Evolutionary conservation across 1,139 yeast genomes (phyloP), one percentile per base, ranked within the genome.

Genomic region (Candida buenavistaensis): DNA sequence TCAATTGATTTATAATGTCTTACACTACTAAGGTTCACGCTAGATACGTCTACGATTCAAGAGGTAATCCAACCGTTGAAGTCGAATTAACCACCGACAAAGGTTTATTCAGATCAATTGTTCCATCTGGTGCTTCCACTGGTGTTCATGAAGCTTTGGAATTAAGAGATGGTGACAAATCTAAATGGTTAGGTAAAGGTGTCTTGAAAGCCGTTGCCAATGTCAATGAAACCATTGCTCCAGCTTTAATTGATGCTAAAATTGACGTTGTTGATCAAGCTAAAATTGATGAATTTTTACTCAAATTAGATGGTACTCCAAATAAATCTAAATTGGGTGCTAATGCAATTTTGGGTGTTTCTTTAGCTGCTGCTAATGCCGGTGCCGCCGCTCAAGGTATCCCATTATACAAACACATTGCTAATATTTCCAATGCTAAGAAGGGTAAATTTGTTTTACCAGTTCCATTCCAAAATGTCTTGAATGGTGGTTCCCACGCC

Each of bases 401-500:
- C 44, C 95, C 96, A 64, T 79, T 88, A 60, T 89, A 87, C 80
- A 68, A 76, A 60, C 95, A 89, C 75, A 72, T 88, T 62, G 78
- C 92, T 52, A 83, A 80, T 53, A 61, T 89, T 49, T 63, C 95
- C 45, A 72, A 70, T 43, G 74, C 80, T 59, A 61, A 73, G 59
- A 57, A 61, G 47, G 42, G 37, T 29, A 88, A 90, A 64, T 86
- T 64, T 64, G 95, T 87, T 41, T 72, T 87, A 62, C 95, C 96
- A 68, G 96, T 89, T 68, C 96, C 96, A 52, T 87, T 88, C 88
- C 92, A 86, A 76, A 90, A 90, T 74, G 97, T 90, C 52, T 78
- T 90, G 68, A 90, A 90, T 80, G 97, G 97, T 78, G 97, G 97
- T 69, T 83, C 95, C 62, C 97, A 90, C 75, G 97, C 97, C 59